Percentiles rank a stretch among this genome's conserved stretches.
phyloP scores from a whole-genome alignment of 1,284 basidiomycete species.

The Taiwanofungus camphoratus region DNA sequence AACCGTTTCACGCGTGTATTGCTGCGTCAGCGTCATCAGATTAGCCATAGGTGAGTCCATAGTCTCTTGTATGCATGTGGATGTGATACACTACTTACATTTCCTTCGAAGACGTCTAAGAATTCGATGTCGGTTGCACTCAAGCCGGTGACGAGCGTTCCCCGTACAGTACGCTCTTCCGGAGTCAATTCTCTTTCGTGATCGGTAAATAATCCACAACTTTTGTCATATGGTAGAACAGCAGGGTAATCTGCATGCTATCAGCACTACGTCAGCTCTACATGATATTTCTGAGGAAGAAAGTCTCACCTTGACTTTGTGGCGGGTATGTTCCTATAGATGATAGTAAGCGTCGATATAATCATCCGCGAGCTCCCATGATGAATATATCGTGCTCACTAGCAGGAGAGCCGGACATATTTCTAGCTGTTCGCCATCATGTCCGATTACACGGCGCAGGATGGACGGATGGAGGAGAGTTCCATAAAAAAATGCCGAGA shows the following conservation, averaged over 20 bases:
- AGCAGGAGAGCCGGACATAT: conserved; percentile 45
- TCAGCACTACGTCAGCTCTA: background rate
- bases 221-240: conserved; percentile 51
- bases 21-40: conserved; percentile 36
- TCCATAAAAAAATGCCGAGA: conserved; percentile 81
- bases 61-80: background rate
- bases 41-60: background rate
- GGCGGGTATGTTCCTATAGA: conserved; percentile 70
- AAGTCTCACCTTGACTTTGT: conserved; percentile 47
- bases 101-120: conserved; percentile 76
- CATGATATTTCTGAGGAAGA: background rate
- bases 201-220: conserved; percentile 34
- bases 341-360: background rate
- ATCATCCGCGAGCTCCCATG: conserved; percentile 29
- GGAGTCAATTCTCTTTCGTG: conserved; percentile 35
- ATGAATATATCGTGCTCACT: conserved; percentile 35
- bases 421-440: conserved; percentile 34
- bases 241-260: conserved; percentile 78
- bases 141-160: conserved; percentile 66
- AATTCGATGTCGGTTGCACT: conserved; percentile 49
- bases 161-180: conserved; percentile 57
- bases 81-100: conserved; percentile 50
- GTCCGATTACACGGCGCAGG: conserved; percentile 46
- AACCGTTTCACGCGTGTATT: conserved; percentile 60
- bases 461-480: conserved; percentile 55